Percentiles rank a stretch among this genome's conserved stretches.
Evolutionary conservation across 179 eudicot species (phyloP).

Genomic region (Beta macrorhiza): DNA sequence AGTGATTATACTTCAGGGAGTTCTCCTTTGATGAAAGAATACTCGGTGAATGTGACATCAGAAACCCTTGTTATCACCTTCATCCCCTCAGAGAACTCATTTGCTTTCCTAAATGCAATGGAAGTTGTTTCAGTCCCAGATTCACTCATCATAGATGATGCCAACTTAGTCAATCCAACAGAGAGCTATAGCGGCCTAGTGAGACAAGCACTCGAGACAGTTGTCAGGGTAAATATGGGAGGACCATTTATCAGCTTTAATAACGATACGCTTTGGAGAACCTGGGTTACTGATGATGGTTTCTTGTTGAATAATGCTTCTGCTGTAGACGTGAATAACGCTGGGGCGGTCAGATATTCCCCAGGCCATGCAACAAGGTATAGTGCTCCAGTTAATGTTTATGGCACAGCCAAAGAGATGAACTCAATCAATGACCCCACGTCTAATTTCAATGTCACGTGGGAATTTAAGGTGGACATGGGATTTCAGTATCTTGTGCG

Average conservation of each 20-base stretch:
- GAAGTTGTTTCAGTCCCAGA: conserved; percentile 63
- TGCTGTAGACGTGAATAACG: conserved; percentile 24
- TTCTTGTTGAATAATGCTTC: conserved; percentile 35
- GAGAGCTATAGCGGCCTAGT: conserved; percentile 31
- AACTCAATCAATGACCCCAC: conserved; percentile 31
- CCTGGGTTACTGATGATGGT: conserved; percentile 43
- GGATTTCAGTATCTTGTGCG: conserved; percentile 51
- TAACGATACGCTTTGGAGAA: conserved; percentile 53
- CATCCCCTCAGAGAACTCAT: conserved; percentile 34
- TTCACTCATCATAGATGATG: conserved; percentile 37
- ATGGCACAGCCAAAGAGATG: conserved; percentile 67
- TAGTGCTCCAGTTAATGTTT: conserved; percentile 61
- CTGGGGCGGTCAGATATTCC: conserved; percentile 30
- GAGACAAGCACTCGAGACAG: conserved; percentile 38
- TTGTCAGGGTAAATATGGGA: conserved; percentile 50
- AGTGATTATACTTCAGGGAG: conserved; percentile 34
- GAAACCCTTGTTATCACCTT: conserved; percentile 38
- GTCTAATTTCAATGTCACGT: conserved; percentile 54
- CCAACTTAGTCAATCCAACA: conserved; percentile 31
- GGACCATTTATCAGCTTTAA: conserved; percentile 38
- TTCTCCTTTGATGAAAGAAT: conserved; percentile 37
- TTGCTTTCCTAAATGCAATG: conserved; percentile 49
- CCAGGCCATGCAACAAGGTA: conserved; percentile 38
- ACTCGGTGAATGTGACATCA: conserved; percentile 48
- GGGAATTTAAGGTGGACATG: conserved; percentile 46